Percentiles rank a stretch among this genome's conserved stretches.
These are phyloP conservation scores for Moelleriella libera DNA, from an alignment of 2,329 filamentous ascomycete species.

Conservation along the genomic window DNA sequence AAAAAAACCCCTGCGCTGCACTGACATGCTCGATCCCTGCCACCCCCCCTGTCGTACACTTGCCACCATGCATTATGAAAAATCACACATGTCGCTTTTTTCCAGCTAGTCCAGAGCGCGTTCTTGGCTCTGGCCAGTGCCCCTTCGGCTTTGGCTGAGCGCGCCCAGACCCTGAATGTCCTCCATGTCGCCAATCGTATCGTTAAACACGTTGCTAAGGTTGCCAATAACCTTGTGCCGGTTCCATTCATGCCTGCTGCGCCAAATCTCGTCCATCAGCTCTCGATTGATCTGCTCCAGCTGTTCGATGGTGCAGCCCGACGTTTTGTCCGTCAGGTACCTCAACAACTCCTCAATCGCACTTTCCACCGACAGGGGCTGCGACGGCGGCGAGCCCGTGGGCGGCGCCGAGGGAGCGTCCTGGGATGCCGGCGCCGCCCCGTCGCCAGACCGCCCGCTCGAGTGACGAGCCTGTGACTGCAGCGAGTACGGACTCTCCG, in stretches of 20 bases:
- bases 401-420: slow-evolving; percentile 16
- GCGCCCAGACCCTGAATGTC: slow-evolving; percentile 29
- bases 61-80: too few species aligned
- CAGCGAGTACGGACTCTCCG: slow-evolving; percentile 24
- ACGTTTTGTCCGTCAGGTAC: slow-evolving; percentile 51
- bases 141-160: slow-evolving; percentile 23
- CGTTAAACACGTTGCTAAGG: slow-evolving; percentile 61
- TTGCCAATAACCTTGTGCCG: slow-evolving; percentile 54
- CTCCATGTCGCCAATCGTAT: slow-evolving; percentile 56
- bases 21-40: too few species aligned
- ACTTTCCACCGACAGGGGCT: slow-evolving; percentile 28
- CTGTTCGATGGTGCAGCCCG: slow-evolving; percentile 79
- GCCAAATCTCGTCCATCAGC: slow-evolving; percentile 86
- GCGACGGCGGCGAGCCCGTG: slow-evolving; percentile 25
- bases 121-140: too few species aligned
- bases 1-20: too few species aligned
- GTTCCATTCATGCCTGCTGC: slow-evolving; percentile 67
- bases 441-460: slow-evolving; percentile 15
- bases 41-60: too few species aligned
- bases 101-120: too few species aligned
- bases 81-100: too few species aligned
- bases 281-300: slow-evolving; percentile 84
- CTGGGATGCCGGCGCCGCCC: slow-evolving; percentile 14
- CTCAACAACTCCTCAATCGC: slow-evolving; percentile 45
- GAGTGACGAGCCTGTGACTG: slow-evolving; percentile 16